A percentile compares a stretch with the other conserved stretches of the same genome.
Evolutionary conservation across 495 filamentous ascomycete species (phyloP).

Genomic region (Lophium mytilinum): DNA sequence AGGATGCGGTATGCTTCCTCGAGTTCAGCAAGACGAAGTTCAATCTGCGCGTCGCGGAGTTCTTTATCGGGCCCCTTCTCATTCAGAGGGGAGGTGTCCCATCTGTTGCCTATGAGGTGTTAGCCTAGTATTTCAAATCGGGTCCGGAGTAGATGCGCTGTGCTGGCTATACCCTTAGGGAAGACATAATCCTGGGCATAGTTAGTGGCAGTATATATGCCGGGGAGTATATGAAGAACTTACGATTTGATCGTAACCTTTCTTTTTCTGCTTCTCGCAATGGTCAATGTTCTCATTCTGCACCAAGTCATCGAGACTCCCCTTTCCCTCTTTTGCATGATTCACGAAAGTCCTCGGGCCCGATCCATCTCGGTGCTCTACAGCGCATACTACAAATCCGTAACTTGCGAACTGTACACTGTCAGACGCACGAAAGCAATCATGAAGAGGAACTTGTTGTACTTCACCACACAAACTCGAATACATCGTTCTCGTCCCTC

Average conservation of each 20-base stretch:
- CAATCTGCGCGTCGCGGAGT: constrained; percentile 37
- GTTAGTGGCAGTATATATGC: not conserved
- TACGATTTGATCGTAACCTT: constrained; percentile 30
- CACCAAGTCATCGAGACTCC: constrained; percentile 26
- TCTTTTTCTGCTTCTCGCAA: constrained; percentile 20
- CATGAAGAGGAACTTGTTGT: no score
- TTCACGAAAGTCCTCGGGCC: constrained; percentile 37
- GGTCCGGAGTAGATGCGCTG: not conserved
- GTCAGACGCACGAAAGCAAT: not conserved
- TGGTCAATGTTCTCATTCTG: constrained; percentile 27
- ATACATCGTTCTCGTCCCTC: constrained; percentile 39
- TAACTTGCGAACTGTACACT: constrained; percentile 36
- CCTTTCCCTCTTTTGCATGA: constrained; percentile 26
- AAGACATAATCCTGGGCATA: constrained; percentile 35
- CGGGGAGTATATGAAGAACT: not conserved
- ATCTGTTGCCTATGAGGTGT: constrained; percentile 26
- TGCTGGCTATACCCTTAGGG: constrained; percentile 22
- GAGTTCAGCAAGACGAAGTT: constrained; percentile 37
- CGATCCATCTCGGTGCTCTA: constrained; percentile 40
- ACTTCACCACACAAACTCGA: constrained; percentile 37
- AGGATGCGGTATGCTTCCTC: constrained; percentile 37
- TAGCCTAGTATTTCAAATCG: not conserved
- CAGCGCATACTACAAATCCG: constrained; percentile 39
- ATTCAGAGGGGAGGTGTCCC: constrained; percentile 34
- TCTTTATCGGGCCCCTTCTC: constrained; percentile 37